Base-by-base conservation (phyloP, 768 basidiomycete species). In the Mycena crocata region DNA sequence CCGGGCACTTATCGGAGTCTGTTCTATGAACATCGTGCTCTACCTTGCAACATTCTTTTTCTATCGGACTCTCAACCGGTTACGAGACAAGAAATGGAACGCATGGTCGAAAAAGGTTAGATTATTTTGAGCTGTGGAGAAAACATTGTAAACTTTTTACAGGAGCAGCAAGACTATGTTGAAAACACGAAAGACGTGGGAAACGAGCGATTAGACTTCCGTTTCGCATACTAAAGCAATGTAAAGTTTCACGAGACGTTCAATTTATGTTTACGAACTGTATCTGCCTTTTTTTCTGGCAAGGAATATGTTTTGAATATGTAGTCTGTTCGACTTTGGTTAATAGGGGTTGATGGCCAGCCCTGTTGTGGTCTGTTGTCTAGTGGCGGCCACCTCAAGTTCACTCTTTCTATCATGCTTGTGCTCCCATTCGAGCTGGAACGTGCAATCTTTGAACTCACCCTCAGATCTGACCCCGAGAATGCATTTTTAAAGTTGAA, bases 141-240 rank as follows among this genome's bases (percentile, higher is more conserved):
- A 55, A n/a, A 54, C 28, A 34, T 50, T 34, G 57, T 57, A 15
- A 28, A 37, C 42, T 34, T 42, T 52, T 28, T 37, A 39, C 42
- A 89, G 88, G 83, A 89, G 73, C 86, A 84, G 71, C 78, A 81
- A 46, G 77, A 87, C 23, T 92, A 92, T 74, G 72, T 90, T 1
- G 81, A 84, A 57, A 89, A 82, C 19, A 89, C 90, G n/a, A 84
- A 80, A 34, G 89, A 92, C 59, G 78, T 83, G 67, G 89, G 90
- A 28, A 91, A 89, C 68, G 75, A 83, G 66, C 77, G 87, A 37
- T 74, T 90, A 64, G 88, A 90, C 70, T 90, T 90, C 78, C 80
- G 87, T 17, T 90, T 91, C 65, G 85, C 83, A 7, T 87, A 90
- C 73, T 89, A 42, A 42, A 32, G 17, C 17, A n/a, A n/a, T n/a